Evolutionary conservation across 768 basidiomycete genomes (phyloP).

Genomic region (Collybia nuda): DNA sequence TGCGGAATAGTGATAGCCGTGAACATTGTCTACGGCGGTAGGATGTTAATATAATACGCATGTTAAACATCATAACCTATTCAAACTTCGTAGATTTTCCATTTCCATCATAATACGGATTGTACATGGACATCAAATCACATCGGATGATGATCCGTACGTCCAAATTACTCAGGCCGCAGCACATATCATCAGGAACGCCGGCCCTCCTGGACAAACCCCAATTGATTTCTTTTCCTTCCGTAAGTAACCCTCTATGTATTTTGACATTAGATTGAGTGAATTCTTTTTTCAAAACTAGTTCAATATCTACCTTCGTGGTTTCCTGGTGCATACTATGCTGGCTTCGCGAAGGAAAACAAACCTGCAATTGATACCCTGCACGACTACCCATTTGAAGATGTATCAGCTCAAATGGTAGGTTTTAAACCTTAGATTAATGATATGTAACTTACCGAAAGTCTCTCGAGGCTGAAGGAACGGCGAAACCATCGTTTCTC

Average conservation of each 20-base stretch:
- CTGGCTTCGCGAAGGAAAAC: slow-evolving; percentile 13
- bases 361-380: slow-evolving; percentile 16
- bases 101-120: slow-evolving; percentile 41
- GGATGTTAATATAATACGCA: not conserved
- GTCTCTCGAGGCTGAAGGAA: slow-evolving; percentile 15
- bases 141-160: slow-evolving; percentile 28
- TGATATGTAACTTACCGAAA: not conserved
- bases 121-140: slow-evolving; percentile 46
- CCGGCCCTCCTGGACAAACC: slow-evolving; percentile 13
- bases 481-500: slow-evolving; percentile 20
- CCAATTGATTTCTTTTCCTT: slow-evolving; percentile 11
- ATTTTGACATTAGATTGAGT: too few relatives aligned
- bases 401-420: slow-evolving; percentile 32
- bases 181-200: not conserved
- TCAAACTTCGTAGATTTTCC: slow-evolving; percentile 10
- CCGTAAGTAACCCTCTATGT: slow-evolving; percentile 2
- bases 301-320: slow-evolving; percentile 30
- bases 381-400: slow-evolving; percentile 26
- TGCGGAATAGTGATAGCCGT: slow-evolving; percentile 2
- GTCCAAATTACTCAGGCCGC: slow-evolving; percentile 29
- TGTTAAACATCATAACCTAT: too few relatives aligned
- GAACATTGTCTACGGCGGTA: slow-evolving; percentile 11
- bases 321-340: slow-evolving; percentile 28
- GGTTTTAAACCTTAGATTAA: not conserved
- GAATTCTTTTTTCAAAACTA: slow-evolving; percentile 6